Base-by-base conservation (phyloP, 495 filamentous ascomycete genomes). In the Penicillium lividum region DNA sequence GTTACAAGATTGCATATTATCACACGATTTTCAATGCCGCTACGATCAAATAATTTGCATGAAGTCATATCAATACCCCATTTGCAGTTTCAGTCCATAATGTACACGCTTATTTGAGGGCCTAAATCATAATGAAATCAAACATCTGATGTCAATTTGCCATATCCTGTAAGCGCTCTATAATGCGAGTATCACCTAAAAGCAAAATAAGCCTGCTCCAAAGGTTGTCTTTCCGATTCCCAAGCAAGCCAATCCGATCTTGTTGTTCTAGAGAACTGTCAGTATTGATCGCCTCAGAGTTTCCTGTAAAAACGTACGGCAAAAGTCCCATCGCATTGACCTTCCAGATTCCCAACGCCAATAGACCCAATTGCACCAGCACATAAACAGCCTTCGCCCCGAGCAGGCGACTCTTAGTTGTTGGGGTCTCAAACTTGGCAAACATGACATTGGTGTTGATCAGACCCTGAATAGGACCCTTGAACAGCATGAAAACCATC, bases 401-500 rank as follows among this genome's bases (percentile, higher is more conserved):
- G 54, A 92, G 67, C 56, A 99, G 77, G 59, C 89, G 84, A 8
- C 68, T 68, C 66, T 82, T 80, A 46, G 89, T 95, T n/a, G 81
- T 84, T 30, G 92, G 87, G 31, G 90, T 92, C 72, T 97, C 92
- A 74, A 95, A 95, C 54, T 89, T 85, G 63, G 88, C 80, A 69
- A 99, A 99, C 16, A 87, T 88, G 59, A 83, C 79, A 66, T 91
- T 89, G 47, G 92, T 90, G 49, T 75, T 80, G 45, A 96, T 69
- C 45, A 99, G 77, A 46, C 92, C 94, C 74, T 90, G 84, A 54
- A 98, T 84, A 13, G 94, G 94, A 60, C 89, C 93, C 80, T 97
- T 97, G 84, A 99, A 99, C 45, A 96, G 84, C 90, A 97, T 97
- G 63, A 90, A 92, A 7, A 97, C 92, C 94, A 98, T 98, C 92